A percentile compares a stretch with the other conserved stretches of the same genome.
phyloP scores from a whole-genome alignment of 2,329 filamentous ascomycete species.

The Paraconiothyrium brasiliense region DNA sequence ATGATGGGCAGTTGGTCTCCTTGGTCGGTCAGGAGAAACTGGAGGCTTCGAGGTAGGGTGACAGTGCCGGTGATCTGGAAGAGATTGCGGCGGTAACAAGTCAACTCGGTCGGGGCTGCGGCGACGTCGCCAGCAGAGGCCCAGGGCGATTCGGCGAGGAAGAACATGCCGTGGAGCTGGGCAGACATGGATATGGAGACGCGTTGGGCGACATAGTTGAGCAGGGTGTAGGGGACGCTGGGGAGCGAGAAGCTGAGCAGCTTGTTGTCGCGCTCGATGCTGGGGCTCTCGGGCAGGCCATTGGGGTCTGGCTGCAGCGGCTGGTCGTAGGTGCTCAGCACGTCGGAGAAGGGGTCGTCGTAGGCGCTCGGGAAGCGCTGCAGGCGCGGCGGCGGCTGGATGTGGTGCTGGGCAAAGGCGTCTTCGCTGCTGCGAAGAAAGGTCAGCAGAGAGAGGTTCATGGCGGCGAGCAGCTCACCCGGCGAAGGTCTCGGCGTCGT shows the following conservation, averaged over 20 bases:
- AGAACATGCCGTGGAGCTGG: slow-evolving; percentile 89
- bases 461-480: slow-evolving; percentile 57
- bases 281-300: slow-evolving; percentile 60
- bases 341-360: slow-evolving; percentile 62
- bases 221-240: slow-evolving; percentile 63
- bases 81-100: slow-evolving; percentile 93
- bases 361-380: slow-evolving; percentile 62
- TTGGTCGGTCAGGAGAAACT: slow-evolving; percentile 83
- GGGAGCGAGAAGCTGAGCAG: slow-evolving; percentile 62
- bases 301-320: slow-evolving; percentile 57
- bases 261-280: slow-evolving; percentile 71
- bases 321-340: slow-evolving; percentile 59
- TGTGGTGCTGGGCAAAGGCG: slow-evolving; percentile 55
- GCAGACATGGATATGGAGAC: slow-evolving; percentile 74
- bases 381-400: slow-evolving; percentile 51
- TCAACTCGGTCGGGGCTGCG: slow-evolving; percentile 77
- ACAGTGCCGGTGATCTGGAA: slow-evolving; percentile 95
- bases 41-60: slow-evolving; percentile 78
- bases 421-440: slow-evolving; percentile 60
- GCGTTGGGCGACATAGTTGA: slow-evolving; percentile 72
- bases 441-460: slow-evolving; percentile 40
- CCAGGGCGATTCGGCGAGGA: slow-evolving; percentile 80
- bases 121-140: slow-evolving; percentile 65
- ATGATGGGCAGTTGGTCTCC: slow-evolving; percentile 85
- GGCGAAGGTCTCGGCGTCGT: slow-evolving; percentile 68